Evolutionary conservation across 2,329 filamentous ascomycete species (phyloP).

Genomic region (Rutstroemia sydowiana): DNA sequence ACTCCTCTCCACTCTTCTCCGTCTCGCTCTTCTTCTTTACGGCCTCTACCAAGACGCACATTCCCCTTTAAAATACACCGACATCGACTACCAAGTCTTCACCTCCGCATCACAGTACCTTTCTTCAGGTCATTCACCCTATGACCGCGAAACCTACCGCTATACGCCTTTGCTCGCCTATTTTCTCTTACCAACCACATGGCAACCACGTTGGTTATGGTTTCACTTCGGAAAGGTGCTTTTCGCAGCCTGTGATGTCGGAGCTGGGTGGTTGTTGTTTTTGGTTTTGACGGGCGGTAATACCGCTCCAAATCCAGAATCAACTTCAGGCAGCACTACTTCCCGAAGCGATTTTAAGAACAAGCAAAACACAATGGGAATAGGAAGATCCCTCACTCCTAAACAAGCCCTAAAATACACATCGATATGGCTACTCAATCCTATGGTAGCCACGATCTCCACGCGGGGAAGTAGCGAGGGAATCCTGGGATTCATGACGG

Average conservation of each 20-base stretch:
- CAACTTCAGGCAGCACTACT: too few relatives aligned
- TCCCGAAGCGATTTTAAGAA: too few relatives aligned
- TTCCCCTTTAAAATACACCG: conserved; percentile 92
- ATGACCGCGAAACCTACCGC: conserved; percentile 86
- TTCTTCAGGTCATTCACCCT: conserved; percentile 63
- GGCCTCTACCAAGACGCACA: conserved; percentile 88
- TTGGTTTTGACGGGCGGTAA: conserved; percentile 40
- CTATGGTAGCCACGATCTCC: conserved; percentile 96
- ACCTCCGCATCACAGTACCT: conserved; percentile 84
- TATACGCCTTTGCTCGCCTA: conserved; percentile 93
- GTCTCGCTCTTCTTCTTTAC: conserved; percentile 70
- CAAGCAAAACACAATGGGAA: conserved; percentile 2
- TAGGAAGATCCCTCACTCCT: conserved; percentile 29
- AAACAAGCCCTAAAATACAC: conserved; percentile 64
- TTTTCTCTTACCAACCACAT: conserved; percentile 76
- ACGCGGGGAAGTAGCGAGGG: conserved; percentile 93
- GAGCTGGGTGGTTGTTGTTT: conserved; percentile 74
- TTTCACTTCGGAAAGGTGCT: conserved; percentile 84
- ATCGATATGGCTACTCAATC: conserved; percentile 88
- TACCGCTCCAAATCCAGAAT: too few relatives aligned
- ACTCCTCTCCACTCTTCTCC: conserved; percentile 53
- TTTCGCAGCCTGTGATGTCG: conserved; percentile 75
- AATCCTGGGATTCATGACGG: conserved; percentile 75
- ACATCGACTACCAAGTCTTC: conserved; percentile 98
- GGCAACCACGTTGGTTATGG: conserved; percentile 34